Base-by-base conservation (phyloP, 2,329 filamentous ascomycete species). In the Kalaharituber pfeilii region DNA sequence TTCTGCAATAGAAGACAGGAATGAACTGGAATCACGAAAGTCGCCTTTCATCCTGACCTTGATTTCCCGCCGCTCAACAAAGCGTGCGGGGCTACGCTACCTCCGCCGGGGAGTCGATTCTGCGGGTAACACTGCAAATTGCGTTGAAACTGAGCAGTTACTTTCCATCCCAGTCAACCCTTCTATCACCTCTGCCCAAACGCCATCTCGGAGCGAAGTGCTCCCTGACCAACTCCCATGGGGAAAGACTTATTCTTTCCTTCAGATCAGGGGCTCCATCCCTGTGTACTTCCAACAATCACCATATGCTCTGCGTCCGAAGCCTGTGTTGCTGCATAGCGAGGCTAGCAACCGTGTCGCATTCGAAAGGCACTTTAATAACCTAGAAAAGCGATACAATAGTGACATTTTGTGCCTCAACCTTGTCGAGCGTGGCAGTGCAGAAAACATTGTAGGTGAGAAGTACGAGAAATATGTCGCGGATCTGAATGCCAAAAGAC, bases 261-360 rank as follows among this genome's bases (percentile, higher is more conserved):
- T 93, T 2, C 91, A 98, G 66, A 73, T 87, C 24, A 78, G 91
- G 59, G 89, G 88, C 5, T 95, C 88, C 22, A 94, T 96, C 59
- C 91, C 91, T 0, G 69, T 96, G 0, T 96, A 91, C 71, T 98
- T 95, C 66, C 93, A 88, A 0, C 91, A 98, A 65, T 86, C 84
- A 0, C 88, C 89, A 0, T 96, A 94, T 67, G 87, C 86, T 8
- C 78, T 96, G 61, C 95, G 94, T 65, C 91, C 91, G 0, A 75
- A 84, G 9, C 87, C 89, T 0, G 76, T 84, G 13, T 71, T 93
- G 30, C 84, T 87, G 66, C 87, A 94, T 61, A 93, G 86, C 0
- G 72, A 77, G 2, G 79, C 85, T 47, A 80, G 80, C 11, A 98
- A 96, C 62, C 81, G 81, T 53, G 70, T 74, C 47, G 89, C 89